Percentiles rank a stretch among this genome's conserved stretches.
phyloP scores from a whole-genome alignment of 352 stramenopile species.

The Globisporangium polare region DNA sequence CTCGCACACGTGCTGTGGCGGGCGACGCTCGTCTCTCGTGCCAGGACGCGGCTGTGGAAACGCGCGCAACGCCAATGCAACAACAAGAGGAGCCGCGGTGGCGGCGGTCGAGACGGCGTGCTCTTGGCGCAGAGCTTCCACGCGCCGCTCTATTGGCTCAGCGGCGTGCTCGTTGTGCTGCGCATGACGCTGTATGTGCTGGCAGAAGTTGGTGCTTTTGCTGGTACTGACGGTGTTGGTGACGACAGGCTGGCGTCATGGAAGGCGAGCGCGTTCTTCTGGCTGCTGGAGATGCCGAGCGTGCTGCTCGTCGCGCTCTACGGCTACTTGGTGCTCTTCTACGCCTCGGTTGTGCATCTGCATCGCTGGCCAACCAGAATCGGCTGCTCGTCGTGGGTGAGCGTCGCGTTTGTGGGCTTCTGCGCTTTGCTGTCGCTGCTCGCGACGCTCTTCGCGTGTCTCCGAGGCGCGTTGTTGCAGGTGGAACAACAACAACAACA shows the following conservation, averaged over 20 bases:
- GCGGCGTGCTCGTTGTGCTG: slow-evolving; percentile 21
- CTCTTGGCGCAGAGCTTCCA: slow-evolving; percentile 27
- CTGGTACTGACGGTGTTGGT: neutral
- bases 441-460: slow-evolving; percentile 7
- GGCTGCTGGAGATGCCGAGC: slow-evolving; percentile 32
- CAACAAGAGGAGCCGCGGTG: too few species aligned
- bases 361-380: slow-evolving; percentile 16
- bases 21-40: too few species aligned
- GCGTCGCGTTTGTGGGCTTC: neutral
- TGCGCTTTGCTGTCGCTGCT: slow-evolving; percentile 7
- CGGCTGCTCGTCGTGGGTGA: neutral
- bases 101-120: neutral
- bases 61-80: too few species aligned
- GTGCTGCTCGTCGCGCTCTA: slow-evolving; percentile 20
- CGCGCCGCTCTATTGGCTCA: slow-evolving; percentile 21
- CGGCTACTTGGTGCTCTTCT: slow-evolving; percentile 35
- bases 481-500: neutral
- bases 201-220: slow-evolving; percentile 3
- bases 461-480: neutral
- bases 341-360: slow-evolving; percentile 18
- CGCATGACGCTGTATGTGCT: slow-evolving; percentile 19
- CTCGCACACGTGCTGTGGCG: too few species aligned
- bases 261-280: slow-evolving; percentile 18
- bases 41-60: too few species aligned
- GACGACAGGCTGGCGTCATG: neutral